Base-by-base conservation (phyloP, 2,329 filamentous ascomycete genomes). In the Alternaria rosae region DNA sequence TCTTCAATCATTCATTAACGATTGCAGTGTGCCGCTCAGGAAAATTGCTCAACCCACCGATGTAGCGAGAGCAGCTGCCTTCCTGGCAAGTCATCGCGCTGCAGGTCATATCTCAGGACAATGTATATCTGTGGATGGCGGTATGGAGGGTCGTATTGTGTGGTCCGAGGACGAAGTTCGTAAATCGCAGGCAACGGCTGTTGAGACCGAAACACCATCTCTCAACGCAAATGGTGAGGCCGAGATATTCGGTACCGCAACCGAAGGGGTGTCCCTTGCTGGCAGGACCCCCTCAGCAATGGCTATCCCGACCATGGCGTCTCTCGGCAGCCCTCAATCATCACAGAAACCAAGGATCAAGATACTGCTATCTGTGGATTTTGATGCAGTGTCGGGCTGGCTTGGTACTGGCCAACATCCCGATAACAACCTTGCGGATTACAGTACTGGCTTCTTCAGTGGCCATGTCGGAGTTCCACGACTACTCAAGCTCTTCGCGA, bases 331-430 rank as follows among this genome's bases (percentile, higher is more conserved):
- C 11, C 5, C 55, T 45, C 56, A 44, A 20, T 5, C 43, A 56
- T 32, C 3, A n/a, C 5, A 13, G 12, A 70, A 63, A 26, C 70
- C 69, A 9, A 80, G 72, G 52, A 78, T 83, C 67, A 81, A 80
- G 50, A 72, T 83, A 32, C 72, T 79, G 32, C 66, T 80, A 15
- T 81, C 80, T 3, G 74, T 83, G 6, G 86, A 88, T 70, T 85
- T 88, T 58, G 87, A 89, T 63, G 87, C 86, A 12, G 82, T 89
- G 3, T 86, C 85, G 1, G 86, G 86, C 53, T 89, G 85, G 81
- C 80, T 88, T 4, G 87, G 87, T 15, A 88, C 87, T 5, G 86
- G 85, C 55, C 78, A 80, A 28, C 81, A 82, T 56, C 80, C 83
- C 5, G 81, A 82, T 55, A 88, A 88, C 69, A 83, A 82, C 51